These are phyloP conservation scores for Amanita inopinata DNA, from an alignment of 768 basidiomycete genomes.

Conservation along the genomic window DNA sequence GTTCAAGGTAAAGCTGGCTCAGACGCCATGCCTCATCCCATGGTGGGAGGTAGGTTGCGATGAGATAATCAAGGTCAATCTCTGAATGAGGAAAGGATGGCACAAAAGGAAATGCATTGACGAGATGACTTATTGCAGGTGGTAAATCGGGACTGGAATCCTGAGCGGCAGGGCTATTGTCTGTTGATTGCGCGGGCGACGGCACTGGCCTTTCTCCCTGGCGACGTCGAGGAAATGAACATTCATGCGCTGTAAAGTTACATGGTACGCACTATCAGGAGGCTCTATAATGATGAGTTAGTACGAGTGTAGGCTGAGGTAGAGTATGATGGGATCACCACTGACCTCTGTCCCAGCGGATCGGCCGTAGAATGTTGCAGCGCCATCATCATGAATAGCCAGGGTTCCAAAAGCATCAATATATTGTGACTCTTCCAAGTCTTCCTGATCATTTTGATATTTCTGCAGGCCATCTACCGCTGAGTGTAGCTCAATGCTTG, in stretches of 20 bases:
- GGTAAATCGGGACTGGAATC: slow-evolving; percentile 15
- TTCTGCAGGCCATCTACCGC: slow-evolving; percentile 36
- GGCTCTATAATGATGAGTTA: slow-evolving; percentile 33
- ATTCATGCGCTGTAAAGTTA: background rate
- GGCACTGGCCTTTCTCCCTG: slow-evolving; percentile 2
- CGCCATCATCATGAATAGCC: slow-evolving; percentile 60
- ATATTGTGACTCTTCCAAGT: slow-evolving; percentile 36
- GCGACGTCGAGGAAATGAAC: background rate
- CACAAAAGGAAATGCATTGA: slow-evolving; percentile 37
- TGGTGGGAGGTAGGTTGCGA: slow-evolving; percentile 43
- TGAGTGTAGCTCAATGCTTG: slow-evolving; percentile 56
- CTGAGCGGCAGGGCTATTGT: slow-evolving; percentile 7
- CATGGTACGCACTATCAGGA: slow-evolving; percentile 39
- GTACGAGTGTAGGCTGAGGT: no score
- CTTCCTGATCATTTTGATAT: slow-evolving; percentile 13
- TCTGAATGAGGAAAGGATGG: slow-evolving; percentile 23
- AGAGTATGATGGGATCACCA: no score
- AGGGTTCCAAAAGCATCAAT: slow-evolving; percentile 65
- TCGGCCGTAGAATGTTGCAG: slow-evolving; percentile 62
- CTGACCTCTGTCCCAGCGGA: slow-evolving; percentile 65
- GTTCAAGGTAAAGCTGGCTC: slow-evolving; percentile 62
- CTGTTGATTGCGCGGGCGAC: slow-evolving; percentile 2
- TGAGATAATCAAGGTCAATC: slow-evolving; percentile 35
- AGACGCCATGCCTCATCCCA: slow-evolving; percentile 50
- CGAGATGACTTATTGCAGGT: slow-evolving; percentile 18